phyloP scores from a whole-genome alignment of 1,139 yeast species.

The Suhomyces terraborum region DNA sequence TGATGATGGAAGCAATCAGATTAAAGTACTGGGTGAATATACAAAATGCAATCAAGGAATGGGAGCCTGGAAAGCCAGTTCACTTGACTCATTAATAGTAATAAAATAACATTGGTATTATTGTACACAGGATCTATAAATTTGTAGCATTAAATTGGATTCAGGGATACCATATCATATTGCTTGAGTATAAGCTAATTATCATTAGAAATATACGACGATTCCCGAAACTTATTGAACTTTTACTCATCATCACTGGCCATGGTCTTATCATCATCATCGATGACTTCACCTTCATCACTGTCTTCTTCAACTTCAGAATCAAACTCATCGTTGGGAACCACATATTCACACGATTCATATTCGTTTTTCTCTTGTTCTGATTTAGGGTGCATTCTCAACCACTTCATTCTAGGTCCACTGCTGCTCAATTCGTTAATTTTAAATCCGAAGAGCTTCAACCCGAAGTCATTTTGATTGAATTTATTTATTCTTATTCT shows the following conservation, averaged over 20 bases:
- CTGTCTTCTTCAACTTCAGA: slow-evolving; percentile 27
- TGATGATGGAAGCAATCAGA: slow-evolving; percentile 67
- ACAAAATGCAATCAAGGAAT: slow-evolving; percentile 69
- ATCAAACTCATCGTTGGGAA: slow-evolving; percentile 36
- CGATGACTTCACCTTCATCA: slow-evolving; percentile 29
- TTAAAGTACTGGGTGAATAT: slow-evolving; percentile 86
- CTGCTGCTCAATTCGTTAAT: slow-evolving; percentile 71
- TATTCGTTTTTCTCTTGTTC: slow-evolving; percentile 60
- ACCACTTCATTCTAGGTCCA: slow-evolving; percentile 96
- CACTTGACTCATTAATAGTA: slow-evolving; percentile 55
- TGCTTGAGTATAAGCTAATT: slow-evolving; percentile 7
- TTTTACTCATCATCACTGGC: slow-evolving; percentile 37
- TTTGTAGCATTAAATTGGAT: slow-evolving; percentile 10
- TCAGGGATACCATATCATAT: slow-evolving; percentile 1
- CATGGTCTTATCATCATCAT: slow-evolving; percentile 49
- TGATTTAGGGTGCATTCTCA: slow-evolving; percentile 71
- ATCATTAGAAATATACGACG: slow-evolving; percentile 10
- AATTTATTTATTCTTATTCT: slow-evolving; percentile 56
- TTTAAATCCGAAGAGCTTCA: slow-evolving; percentile 86
- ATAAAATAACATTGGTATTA: slow-evolving; percentile 3
- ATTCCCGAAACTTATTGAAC: slow-evolving; percentile 1
- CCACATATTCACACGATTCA: slow-evolving; percentile 60
- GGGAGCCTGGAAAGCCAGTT: slow-evolving; percentile 74
- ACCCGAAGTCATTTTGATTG: slow-evolving; percentile 57
- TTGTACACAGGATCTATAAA: slow-evolving; percentile 11